Percentiles rank a stretch among this genome's conserved stretches.
phyloP scores from a whole-genome alignment of 2,329 filamentous ascomycete genomes.

The Neonectria hederae region DNA sequence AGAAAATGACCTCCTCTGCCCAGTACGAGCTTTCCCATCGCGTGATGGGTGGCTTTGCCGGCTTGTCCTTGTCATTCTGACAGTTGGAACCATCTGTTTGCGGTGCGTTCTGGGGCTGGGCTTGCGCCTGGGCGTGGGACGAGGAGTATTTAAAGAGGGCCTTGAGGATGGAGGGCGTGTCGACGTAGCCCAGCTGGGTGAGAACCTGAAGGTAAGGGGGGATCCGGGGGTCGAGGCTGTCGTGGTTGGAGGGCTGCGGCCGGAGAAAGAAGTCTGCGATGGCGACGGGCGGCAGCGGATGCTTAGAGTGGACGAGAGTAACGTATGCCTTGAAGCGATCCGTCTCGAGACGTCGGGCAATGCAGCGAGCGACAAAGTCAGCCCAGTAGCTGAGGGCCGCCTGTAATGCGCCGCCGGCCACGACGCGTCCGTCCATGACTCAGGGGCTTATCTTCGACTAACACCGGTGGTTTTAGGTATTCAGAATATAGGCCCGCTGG shows the following conservation, averaged over 20 bases:
- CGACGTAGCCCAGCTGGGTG: conserved; percentile 60
- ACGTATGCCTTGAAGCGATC: conserved; percentile 64
- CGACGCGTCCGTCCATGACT: conserved; percentile 42
- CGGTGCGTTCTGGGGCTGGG: conserved; percentile 27
- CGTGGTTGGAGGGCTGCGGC: conserved; percentile 58
- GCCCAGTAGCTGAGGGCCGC: conserved; percentile 56
- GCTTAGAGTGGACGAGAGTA: conserved; percentile 58
- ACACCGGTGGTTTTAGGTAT: neutral
- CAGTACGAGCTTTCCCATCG: conserved; percentile 67
- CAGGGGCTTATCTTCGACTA: neutral
- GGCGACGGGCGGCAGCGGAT: conserved; percentile 60
- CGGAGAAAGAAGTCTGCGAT: conserved; percentile 69
- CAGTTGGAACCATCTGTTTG: conserved; percentile 32
- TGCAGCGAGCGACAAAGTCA: conserved; percentile 61
- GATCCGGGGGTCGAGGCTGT: conserved; percentile 67
- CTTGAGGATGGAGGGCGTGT: conserved; percentile 63
- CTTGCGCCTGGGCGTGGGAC: conserved; percentile 50
- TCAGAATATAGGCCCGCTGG: too few relatives aligned
- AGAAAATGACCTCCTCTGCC: conserved; percentile 90
- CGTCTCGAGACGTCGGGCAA: conserved; percentile 60
- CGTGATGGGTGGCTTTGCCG: conserved; percentile 29
- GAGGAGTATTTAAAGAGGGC: conserved; percentile 68
- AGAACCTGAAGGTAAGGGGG: conserved; percentile 68
- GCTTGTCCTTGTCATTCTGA: conserved; percentile 35
- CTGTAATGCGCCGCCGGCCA: conserved; percentile 38